phyloP scores from a whole-genome alignment of 2,329 filamentous ascomycete genomes.

The Aspergillaceae sp. region DNA sequence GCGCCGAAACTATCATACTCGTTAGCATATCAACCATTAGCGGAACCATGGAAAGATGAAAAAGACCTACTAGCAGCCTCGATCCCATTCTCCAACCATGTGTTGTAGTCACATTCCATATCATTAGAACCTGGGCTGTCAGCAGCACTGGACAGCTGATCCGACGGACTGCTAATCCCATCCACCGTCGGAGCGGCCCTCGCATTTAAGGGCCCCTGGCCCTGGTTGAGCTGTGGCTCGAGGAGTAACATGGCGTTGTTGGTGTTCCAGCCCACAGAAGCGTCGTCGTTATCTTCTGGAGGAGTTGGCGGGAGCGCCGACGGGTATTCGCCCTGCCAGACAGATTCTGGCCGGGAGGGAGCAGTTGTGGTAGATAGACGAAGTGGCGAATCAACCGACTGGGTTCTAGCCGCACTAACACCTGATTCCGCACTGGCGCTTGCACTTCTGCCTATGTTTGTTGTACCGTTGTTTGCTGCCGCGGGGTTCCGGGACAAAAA shows the following conservation, averaged over 20 bases:
- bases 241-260: slow-evolving; percentile 23
- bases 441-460: no score
- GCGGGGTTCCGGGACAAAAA: slow-evolving; percentile 28
- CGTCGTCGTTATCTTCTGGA: slow-evolving; percentile 32
- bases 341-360: slow-evolving; percentile 21
- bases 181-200: slow-evolving; percentile 17
- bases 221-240: slow-evolving; percentile 18
- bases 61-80: slow-evolving; percentile 27
- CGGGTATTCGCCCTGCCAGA: slow-evolving; percentile 25
- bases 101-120: slow-evolving; percentile 26
- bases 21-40: slow-evolving; percentile 1
- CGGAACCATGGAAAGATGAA: neutral
- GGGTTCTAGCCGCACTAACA: slow-evolving; percentile 7
- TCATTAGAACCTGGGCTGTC: slow-evolving; percentile 25
- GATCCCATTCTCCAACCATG: slow-evolving; percentile 32
- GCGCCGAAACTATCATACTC: slow-evolving; percentile 27
- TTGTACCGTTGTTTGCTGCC: slow-evolving; percentile 3
- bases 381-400: slow-evolving; percentile 22
- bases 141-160: slow-evolving; percentile 23
- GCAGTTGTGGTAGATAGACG: slow-evolving; percentile 25
- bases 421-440: neutral
- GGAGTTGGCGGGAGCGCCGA: slow-evolving; percentile 33
- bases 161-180: slow-evolving; percentile 22
- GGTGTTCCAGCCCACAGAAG: slow-evolving; percentile 31
- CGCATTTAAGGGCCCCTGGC: slow-evolving; percentile 22